Conservation (phyloP, 208 protist genomes). For the Trypanosoma platydactyli region DNA sequence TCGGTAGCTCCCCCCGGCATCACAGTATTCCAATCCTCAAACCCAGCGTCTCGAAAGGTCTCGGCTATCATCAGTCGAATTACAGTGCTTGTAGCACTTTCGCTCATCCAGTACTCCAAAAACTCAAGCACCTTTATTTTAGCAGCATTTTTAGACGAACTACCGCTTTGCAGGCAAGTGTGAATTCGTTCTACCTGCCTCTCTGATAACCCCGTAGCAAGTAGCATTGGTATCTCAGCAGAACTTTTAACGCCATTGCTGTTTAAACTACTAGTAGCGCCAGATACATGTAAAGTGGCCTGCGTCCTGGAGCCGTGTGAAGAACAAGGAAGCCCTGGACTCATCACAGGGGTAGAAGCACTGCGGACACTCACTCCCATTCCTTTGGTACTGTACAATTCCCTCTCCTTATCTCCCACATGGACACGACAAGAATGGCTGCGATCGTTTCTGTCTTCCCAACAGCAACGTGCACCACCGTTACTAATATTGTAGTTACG, state of each 20-base stretch:
- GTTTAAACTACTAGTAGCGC: background rate
- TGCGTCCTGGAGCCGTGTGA: background rate
- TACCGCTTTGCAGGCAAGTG: slow-evolving; percentile 9
- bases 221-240: slow-evolving; percentile 20
- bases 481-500: slow-evolving; percentile 1
- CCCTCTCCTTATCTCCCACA: background rate
- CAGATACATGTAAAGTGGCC: background rate
- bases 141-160: slow-evolving; percentile 20
- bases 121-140: slow-evolving; percentile 65
- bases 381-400: background rate
- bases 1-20: background rate
- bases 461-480: background rate
- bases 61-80: slow-evolving; percentile 48
- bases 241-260: background rate
- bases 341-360: background rate
- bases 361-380: slow-evolving; percentile 5
- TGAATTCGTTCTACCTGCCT: slow-evolving; percentile 4
- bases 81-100: slow-evolving; percentile 30
- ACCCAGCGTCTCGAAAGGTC: slow-evolving; percentile 24
- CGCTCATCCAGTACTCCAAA: slow-evolving; percentile 69
- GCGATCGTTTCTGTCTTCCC: background rate
- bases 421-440: slow-evolving; percentile 1
- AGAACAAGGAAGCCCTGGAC: background rate
- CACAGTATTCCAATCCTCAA: background rate
- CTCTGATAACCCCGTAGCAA: slow-evolving; percentile 16